A percentile compares a stretch with the other conserved stretches of the same genome.
Evolutionary conservation across 2,329 filamentous ascomycete species (phyloP).

Genomic region (Colletotrichum scovillei): DNA sequence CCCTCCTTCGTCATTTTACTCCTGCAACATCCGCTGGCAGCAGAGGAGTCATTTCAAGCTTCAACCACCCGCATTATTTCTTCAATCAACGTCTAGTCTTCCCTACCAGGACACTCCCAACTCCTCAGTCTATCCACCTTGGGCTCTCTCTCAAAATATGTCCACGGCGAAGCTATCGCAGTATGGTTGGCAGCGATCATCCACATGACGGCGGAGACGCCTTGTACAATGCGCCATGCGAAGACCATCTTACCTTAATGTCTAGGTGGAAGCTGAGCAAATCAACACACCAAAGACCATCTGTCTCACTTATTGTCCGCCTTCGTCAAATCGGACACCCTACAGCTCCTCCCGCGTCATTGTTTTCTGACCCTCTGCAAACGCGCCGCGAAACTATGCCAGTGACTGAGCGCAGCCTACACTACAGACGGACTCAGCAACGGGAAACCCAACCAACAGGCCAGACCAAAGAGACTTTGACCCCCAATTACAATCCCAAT

Average conservation of each 20-base stretch:
- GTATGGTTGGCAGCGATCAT: not conserved
- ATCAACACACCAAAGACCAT: not conserved
- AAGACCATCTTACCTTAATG: not conserved
- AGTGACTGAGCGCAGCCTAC: constrained; percentile 3
- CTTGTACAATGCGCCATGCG: not conserved
- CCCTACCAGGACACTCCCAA: not conserved
- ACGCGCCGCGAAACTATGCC: constrained; percentile 16
- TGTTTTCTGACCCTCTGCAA: constrained; percentile 13
- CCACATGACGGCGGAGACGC: not conserved
- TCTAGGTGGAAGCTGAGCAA: not conserved
- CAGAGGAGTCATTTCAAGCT: not conserved
- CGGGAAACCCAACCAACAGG: not conserved
- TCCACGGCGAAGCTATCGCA: not conserved
- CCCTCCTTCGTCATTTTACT: constrained; percentile 4
- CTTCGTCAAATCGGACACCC: not conserved
- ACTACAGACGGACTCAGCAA: not conserved
- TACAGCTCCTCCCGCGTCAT: not conserved
- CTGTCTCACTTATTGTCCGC: not conserved
- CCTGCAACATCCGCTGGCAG: not conserved
- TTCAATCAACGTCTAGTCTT: not conserved
- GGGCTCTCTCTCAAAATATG: not conserved
- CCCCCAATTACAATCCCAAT: not conserved
- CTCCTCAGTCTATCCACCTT: not conserved
- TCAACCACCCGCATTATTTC: not conserved
- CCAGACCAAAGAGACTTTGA: not conserved